Base-by-base conservation (phyloP, 306 rosid genomes). In the Rosa chinensis region DNA sequence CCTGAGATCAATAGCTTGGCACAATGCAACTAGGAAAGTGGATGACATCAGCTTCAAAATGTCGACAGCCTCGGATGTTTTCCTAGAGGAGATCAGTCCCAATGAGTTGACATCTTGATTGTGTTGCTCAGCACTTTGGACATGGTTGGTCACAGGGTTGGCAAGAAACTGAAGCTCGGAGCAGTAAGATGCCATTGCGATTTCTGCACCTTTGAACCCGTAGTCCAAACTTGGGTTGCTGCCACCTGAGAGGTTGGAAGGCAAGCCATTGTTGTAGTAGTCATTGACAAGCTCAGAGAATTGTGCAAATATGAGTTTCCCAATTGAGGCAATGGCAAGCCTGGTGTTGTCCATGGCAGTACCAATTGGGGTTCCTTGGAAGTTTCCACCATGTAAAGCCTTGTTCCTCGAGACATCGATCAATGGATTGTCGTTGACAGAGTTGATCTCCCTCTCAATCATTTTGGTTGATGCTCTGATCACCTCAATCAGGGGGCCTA, bases 321-420 rank as follows among this genome's bases (percentile, higher is more conserved):
- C 98, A 53, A 94, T 87, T 0, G 98, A 80, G 74, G 97, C 97
- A 28, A 94, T 67, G 55, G 98, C 98, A 4, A 94, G 64, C 3
- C 98, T 87, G 0, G 97, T 88, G 88, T 94, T 94, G 64, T 94
- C 98, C 98, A 94, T 94, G 1, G 98, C 89, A 72, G 91, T 96
- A n/a, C 98, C 98, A 66, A 94, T 94, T 0, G 98, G 97, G 1
- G 98, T 94, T 1, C 98, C 98, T 35, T 94, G 98, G 80, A 94
- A 94, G 53, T 94, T 94, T 1, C 98, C 98, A 12, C 98, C 98
- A 52, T 94, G 97, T 18, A 94, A 72, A 4, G 98, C 97, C 90
- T 90, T 94, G 56, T 88, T 89, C 77, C 98, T 91, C 1, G 97
- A 89, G 67, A 94, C 97, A 84, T 94, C 98, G 59, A 94, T 92